These are phyloP conservation scores for Fomitopsis schrenkii DNA, from an alignment of 1,284 basidiomycete genomes.

Conservation along the genomic window DNA sequence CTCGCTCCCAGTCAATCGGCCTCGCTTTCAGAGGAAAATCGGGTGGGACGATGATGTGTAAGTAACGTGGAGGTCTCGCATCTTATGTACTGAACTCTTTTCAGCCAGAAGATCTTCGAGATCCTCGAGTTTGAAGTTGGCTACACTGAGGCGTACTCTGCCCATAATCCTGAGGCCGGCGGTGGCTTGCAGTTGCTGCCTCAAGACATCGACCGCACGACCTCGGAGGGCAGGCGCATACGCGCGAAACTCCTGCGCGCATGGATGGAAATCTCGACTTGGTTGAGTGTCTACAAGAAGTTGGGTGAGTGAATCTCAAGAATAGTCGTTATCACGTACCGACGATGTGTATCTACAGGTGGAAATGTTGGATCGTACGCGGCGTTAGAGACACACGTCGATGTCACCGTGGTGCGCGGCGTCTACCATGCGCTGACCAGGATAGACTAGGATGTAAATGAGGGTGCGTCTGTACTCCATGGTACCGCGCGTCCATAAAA, in stretches of 20 bases:
- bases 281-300: slow-evolving; percentile 55
- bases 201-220: slow-evolving; percentile 46
- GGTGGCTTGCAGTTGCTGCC: slow-evolving; percentile 45
- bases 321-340: slow-evolving; percentile 20
- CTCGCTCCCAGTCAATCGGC: slow-evolving; percentile 47
- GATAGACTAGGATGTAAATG: no score
- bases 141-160: no score
- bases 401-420: slow-evolving; percentile 52
- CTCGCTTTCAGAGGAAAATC: slow-evolving; percentile 56
- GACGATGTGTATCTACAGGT: slow-evolving; percentile 5
- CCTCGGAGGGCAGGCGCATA: slow-evolving; percentile 42
- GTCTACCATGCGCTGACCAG: slow-evolving; percentile 43
- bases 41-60: slow-evolving; percentile 64
- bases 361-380: slow-evolving; percentile 16
- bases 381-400: slow-evolving; percentile 31
- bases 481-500: no score
- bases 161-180: background rate
- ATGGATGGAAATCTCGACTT: slow-evolving; percentile 72
- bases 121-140: slow-evolving; percentile 45
- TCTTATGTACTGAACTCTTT: slow-evolving; percentile 4
- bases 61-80: slow-evolving; percentile 20
- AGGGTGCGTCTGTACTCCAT: no score
- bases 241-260: slow-evolving; percentile 63
- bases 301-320: slow-evolving; percentile 15
- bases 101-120: slow-evolving; percentile 52